These are phyloP conservation scores for Asterella californica DNA, from an alignment of 225 moss, liverwort and hornwort species.

Conservation along the genomic window DNA sequence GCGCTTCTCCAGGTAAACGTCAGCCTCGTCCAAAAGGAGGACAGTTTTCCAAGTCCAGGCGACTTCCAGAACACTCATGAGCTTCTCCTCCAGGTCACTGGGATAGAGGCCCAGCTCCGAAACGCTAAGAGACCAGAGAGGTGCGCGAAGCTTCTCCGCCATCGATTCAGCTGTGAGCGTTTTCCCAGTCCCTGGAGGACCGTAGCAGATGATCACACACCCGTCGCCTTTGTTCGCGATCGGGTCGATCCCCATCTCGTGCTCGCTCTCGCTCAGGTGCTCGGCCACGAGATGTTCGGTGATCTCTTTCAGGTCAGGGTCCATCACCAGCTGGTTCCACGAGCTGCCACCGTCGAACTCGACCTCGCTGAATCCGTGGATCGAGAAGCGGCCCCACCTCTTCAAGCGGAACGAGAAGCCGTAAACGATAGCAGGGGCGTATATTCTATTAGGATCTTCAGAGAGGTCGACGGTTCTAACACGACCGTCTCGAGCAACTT, in stretches of 20 bases:
- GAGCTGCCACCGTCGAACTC: conserved; percentile 36
- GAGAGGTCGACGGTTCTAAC: conserved; percentile 5
- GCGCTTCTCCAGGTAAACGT: conserved; percentile 41
- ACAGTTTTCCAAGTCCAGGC: conserved; percentile 46
- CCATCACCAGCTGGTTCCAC: conserved; percentile 43
- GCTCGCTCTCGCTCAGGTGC: conserved; percentile 2
- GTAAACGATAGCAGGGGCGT: conserved; percentile 33
- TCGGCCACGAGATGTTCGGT: conserved; percentile 28
- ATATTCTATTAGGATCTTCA: conserved; percentile 16
- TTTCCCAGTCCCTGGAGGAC: conserved; percentile 52
- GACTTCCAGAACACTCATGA: conserved; percentile 27
- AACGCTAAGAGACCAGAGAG: conserved; percentile 43
- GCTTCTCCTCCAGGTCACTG: background rate
- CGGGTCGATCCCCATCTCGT: conserved; percentile 20
- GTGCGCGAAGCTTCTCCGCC: conserved; percentile 46
- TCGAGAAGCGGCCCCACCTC: conserved; percentile 47
- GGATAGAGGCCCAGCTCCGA: background rate
- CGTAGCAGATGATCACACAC: conserved; percentile 47
- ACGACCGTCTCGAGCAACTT: background rate
- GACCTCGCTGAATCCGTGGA: conserved; percentile 45
- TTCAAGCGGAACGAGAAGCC: conserved; percentile 47
- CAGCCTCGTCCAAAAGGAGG: conserved; percentile 50
- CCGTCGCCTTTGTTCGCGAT: conserved; percentile 55
- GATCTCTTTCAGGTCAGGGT: conserved; percentile 33
- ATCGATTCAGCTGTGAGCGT: conserved; percentile 59